Conservation (phyloP, 495 filamentous ascomycete species). For the Annulohypoxylon bovei region DNA sequence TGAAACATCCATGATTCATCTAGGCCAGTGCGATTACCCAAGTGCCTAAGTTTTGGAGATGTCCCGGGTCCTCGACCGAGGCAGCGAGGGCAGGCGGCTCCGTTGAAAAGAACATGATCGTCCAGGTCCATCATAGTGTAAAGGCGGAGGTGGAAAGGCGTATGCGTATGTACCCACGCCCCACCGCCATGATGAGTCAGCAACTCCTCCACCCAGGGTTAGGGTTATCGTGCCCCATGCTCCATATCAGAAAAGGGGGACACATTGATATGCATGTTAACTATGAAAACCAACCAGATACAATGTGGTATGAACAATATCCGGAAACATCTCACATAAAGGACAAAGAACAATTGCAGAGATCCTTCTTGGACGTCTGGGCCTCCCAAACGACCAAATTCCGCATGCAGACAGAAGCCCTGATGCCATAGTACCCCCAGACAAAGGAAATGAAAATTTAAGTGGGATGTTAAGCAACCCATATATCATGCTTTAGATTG, state of each 20-base stretch:
- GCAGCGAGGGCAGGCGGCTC: no score
- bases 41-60: background rate
- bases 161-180: no score
- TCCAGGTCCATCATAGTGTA: no score
- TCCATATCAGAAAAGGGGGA: no score
- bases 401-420: slow-evolving; percentile 13
- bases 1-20: slow-evolving; percentile 25
- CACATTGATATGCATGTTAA: background rate
- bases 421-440: background rate
- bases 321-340: background rate
- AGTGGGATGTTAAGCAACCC: background rate
- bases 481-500: background rate
- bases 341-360: background rate
- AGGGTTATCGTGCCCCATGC: no score
- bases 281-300: background rate
- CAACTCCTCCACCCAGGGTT: no score
- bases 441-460: slow-evolving; percentile 7
- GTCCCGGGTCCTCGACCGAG: background rate
- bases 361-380: background rate
- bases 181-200: no score
- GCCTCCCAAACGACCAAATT: background rate
- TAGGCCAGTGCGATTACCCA: background rate
- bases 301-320: background rate
- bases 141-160: no score
- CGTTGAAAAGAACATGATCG: no score